These are phyloP conservation scores for Neurospora sp. DNA, from an alignment of 495 filamentous ascomycete genomes.

Conservation along the genomic window DNA sequence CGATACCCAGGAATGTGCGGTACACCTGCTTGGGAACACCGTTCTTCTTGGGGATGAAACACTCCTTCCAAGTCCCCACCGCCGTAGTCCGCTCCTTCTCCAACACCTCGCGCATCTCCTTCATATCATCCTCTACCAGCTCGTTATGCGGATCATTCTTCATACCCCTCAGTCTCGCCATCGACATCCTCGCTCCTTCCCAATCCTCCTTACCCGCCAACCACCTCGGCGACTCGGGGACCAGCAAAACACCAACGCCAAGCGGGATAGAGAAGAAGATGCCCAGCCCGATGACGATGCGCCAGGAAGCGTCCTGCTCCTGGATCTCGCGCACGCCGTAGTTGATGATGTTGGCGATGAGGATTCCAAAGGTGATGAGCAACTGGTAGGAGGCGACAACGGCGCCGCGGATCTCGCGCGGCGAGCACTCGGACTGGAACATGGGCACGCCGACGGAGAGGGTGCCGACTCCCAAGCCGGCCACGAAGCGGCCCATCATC, in stretches of 20 bases:
- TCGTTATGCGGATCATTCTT: constrained; percentile 43
- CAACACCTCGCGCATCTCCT: constrained; percentile 55
- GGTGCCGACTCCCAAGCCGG: constrained; percentile 56
- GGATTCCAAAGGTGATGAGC: constrained; percentile 69
- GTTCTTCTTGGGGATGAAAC: constrained; percentile 39
- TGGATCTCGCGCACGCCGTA: constrained; percentile 38
- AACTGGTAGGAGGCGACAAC: constrained; percentile 58
- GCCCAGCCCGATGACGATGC: constrained; percentile 62
- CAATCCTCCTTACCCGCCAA: constrained; percentile 43
- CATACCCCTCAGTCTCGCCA: constrained; percentile 57
- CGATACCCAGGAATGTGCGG: constrained; percentile 55
- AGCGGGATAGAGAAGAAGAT: constrained; percentile 55
- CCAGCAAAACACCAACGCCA: constrained; percentile 48
- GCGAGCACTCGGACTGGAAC: constrained; percentile 45
- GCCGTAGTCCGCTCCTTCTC: constrained; percentile 45
- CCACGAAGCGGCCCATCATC: constrained; percentile 43
- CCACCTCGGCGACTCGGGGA: constrained; percentile 55
- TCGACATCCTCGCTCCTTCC: constrained; percentile 49
- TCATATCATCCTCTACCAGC: constrained; percentile 51
- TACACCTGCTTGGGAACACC: constrained; percentile 53
- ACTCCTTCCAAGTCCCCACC: constrained; percentile 42
- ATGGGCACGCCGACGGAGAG: constrained; percentile 54
- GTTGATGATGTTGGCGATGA: constrained; percentile 64
- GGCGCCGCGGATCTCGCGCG: constrained; percentile 53
- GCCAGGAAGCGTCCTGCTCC: constrained; percentile 46